These are phyloP conservation scores for Bertia moriformis DNA, from an alignment of 2,329 filamentous ascomycete genomes.

Conservation along the genomic window DNA sequence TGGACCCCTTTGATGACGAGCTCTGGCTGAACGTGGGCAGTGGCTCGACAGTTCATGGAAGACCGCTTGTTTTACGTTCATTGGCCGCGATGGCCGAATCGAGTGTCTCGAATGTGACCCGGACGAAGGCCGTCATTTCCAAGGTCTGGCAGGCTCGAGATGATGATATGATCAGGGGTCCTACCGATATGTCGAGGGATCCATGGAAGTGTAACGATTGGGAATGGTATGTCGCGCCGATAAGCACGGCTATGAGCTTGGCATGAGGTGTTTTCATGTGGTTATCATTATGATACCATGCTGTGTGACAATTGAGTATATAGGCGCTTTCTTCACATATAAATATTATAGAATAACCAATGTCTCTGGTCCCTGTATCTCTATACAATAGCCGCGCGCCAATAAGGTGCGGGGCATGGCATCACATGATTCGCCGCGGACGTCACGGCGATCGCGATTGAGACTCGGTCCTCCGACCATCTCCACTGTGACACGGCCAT, in stretches of 20 bases:
- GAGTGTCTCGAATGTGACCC: conserved; percentile 24
- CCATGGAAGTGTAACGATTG: conserved; percentile 16
- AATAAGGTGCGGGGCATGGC: not conserved
- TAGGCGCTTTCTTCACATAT: too few relatives aligned
- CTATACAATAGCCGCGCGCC: not conserved
- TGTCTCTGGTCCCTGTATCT: not conserved
- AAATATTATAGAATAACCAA: not conserved
- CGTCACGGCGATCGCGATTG: too few relatives aligned
- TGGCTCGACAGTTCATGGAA: conserved; percentile 12
- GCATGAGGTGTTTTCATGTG: too few relatives aligned
- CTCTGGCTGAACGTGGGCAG: conserved; percentile 11
- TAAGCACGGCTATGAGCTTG: conserved; percentile 21
- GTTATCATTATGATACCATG: too few relatives aligned
- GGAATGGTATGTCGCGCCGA: conserved; percentile 21
- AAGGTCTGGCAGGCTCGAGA: conserved; percentile 30
- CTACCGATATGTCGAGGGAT: conserved; percentile 4
- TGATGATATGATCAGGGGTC: conserved; percentile 5
- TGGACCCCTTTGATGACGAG: conserved; percentile 17
- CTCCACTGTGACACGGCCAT: too few relatives aligned
- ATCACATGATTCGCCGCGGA: not conserved
- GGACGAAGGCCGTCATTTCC: conserved; percentile 27
- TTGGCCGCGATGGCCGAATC: conserved; percentile 22
- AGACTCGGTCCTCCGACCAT: too few relatives aligned
- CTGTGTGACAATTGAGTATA: too few relatives aligned
- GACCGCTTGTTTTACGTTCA: conserved; percentile 21